These are phyloP conservation scores for Didymella arachidicola DNA, from an alignment of 2,329 filamentous ascomycete genomes.

Conservation along the genomic window DNA sequence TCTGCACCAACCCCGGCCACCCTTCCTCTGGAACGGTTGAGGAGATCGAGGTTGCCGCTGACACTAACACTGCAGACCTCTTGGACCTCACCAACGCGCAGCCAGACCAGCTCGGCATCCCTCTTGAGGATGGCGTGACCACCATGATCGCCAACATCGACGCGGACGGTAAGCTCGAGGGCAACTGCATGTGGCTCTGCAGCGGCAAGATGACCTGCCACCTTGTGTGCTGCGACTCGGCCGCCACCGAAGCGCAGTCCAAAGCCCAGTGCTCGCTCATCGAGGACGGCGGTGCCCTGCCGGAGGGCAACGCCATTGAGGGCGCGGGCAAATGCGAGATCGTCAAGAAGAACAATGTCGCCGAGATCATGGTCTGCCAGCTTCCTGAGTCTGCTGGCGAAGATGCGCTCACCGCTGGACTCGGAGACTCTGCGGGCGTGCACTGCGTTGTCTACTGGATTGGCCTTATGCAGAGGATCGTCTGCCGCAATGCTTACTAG, in stretches of 20 bases:
- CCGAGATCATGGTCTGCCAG: neutral
- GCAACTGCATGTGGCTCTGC: constrained; percentile 9
- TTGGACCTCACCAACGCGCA: neutral
- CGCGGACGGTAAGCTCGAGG: neutral
- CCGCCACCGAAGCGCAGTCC: too few relatives aligned
- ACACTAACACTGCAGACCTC: neutral
- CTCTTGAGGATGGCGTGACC: neutral
- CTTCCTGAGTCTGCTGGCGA: neutral
- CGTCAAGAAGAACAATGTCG: neutral
- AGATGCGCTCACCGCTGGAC: neutral
- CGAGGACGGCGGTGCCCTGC: neutral
- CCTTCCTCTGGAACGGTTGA: neutral
- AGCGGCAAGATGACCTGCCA: neutral
- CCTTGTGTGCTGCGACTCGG: neutral
- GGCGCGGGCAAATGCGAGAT: neutral
- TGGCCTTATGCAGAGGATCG: neutral
- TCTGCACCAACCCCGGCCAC: neutral
- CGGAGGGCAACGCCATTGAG: neutral
- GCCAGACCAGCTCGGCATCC: neutral
- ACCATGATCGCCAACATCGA: neutral
- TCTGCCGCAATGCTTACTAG: neutral
- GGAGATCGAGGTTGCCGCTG: neutral
- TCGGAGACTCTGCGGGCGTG: neutral
- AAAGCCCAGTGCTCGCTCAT: neutral
- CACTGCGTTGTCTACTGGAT: neutral